phyloP scores from a whole-genome alignment of 2,329 filamentous ascomycete genomes.

The Helicocarpus griseus region DNA sequence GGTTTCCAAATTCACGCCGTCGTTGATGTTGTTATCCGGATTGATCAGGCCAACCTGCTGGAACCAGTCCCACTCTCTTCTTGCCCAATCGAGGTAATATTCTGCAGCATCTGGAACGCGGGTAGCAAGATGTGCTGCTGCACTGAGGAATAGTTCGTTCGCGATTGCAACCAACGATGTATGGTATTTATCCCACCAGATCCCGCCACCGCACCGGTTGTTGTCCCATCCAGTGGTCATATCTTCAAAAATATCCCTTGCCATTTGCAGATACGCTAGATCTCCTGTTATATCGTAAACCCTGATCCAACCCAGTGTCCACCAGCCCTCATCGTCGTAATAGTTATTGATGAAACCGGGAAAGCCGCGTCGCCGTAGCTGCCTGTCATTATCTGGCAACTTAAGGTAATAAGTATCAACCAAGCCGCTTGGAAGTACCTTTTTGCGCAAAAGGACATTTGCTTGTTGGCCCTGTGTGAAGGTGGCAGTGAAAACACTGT shows the following conservation, averaged over 20 bases:
- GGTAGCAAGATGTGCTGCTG: constrained; percentile 47
- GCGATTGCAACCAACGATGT: constrained; percentile 45
- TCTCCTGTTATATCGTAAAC: constrained; percentile 45
- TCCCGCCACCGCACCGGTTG: constrained; percentile 26
- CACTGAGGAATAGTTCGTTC: constrained; percentile 48
- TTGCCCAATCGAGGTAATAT: constrained; percentile 38
- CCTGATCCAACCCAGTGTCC: constrained; percentile 45
- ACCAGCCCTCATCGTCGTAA: constrained; percentile 47
- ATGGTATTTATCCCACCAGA: constrained; percentile 40
- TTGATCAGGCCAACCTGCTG: constrained; percentile 39
- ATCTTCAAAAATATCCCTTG: constrained; percentile 40
- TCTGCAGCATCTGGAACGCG: constrained; percentile 23
- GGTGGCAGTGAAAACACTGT: constrained; percentile 36
- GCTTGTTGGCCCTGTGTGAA: constrained; percentile 16
- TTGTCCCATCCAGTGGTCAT: constrained; percentile 34
- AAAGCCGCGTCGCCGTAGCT: not conserved
- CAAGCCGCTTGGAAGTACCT: not conserved
- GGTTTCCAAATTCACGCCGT: constrained; percentile 19
- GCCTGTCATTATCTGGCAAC: not conserved
- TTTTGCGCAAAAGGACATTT: not conserved
- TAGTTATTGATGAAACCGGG: constrained; percentile 31
- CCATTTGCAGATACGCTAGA: constrained; percentile 36
- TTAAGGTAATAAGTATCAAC: not conserved
- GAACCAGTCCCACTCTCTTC: constrained; percentile 45
- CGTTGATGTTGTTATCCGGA: constrained; percentile 39